Evolutionary conservation across 306 rosid genomes (phyloP).

Genomic region (Glycine tomentella): DNA sequence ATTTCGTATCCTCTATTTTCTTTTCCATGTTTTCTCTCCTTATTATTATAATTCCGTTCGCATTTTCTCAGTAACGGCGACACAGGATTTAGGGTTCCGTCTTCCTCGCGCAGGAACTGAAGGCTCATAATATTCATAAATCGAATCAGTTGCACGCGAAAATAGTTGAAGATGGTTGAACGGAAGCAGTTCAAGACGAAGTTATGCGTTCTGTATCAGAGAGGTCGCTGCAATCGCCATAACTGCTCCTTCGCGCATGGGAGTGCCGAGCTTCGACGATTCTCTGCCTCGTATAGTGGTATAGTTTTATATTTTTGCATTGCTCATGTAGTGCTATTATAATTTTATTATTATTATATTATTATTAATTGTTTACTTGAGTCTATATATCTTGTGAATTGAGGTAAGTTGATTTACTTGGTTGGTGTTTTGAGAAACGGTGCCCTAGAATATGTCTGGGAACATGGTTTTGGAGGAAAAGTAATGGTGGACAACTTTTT

Average conservation of each 20-base stretch:
- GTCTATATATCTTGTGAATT: slow-evolving; percentile 32
- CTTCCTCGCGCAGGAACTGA: slow-evolving; percentile 38
- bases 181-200: slow-evolving; percentile 85
- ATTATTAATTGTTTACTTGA: background rate
- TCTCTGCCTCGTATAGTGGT: slow-evolving; percentile 69
- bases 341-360: too few relatives aligned
- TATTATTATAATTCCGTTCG: background rate
- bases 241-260: slow-evolving; percentile 93
- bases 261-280: slow-evolving; percentile 78
- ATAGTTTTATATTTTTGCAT: slow-evolving; percentile 34
- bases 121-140: background rate
- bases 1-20: background rate
- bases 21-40: background rate
- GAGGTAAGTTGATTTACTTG: slow-evolving; percentile 15
- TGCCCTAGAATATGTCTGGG: background rate
- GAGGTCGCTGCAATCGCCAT: slow-evolving; percentile 81
- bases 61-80: slow-evolving; percentile 35
- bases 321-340: background rate
- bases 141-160: background rate
- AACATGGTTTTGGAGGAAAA: background rate
- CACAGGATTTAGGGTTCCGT: slow-evolving; percentile 44
- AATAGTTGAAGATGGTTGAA: slow-evolving; percentile 64
- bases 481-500: background rate
- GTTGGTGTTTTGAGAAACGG: slow-evolving; percentile 14
- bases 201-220: slow-evolving; percentile 77